A percentile compares a stretch with the other conserved stretches of the same genome.
phyloP scores from a whole-genome alignment of 108 stramenopile species.

The Mediolabrus comicus region DNA sequence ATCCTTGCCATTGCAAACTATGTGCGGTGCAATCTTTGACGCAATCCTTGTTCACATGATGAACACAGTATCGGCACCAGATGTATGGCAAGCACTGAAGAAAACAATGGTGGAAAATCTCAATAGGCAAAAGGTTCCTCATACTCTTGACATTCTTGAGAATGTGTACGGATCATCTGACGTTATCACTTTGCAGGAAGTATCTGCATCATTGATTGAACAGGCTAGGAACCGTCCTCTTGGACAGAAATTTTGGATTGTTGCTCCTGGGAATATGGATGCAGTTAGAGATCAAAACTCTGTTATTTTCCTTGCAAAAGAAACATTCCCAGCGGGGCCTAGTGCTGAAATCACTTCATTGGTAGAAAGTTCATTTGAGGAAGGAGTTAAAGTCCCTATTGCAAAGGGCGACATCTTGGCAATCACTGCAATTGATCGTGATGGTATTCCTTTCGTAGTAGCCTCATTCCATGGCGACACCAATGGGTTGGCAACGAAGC shows the following conservation, averaged over 20 bases:
- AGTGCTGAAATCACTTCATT: constrained; percentile 47
- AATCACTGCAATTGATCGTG: constrained; percentile 38
- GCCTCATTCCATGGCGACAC: constrained; percentile 80
- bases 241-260: constrained; percentile 43
- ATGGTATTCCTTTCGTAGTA: constrained; percentile 49
- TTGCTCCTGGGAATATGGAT: constrained; percentile 51
- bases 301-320: constrained; percentile 56
- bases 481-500: constrained; percentile 70
- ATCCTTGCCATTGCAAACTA: constrained; percentile 85
- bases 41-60: constrained; percentile 94
- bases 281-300: constrained; percentile 75
- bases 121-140: constrained; percentile 87
- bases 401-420: constrained; percentile 68
- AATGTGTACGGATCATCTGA: constrained; percentile 79
- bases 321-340: constrained; percentile 39
- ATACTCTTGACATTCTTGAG: constrained; percentile 86
- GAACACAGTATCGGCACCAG: constrained; percentile 71
- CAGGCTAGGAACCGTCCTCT: constrained; percentile 57
- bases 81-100: constrained; percentile 86
- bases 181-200: constrained; percentile 92
- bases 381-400: constrained; percentile 56
- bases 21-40: constrained; percentile 93
- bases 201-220: constrained; percentile 79
- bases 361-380: constrained; percentile 46
- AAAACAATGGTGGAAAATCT: constrained; percentile 84